Evolutionary conservation across 2,329 filamentous ascomycete genomes (phyloP), one percentile per base, ranked within the genome.

Genomic region (Colletotrichum sansevieriae): DNA sequence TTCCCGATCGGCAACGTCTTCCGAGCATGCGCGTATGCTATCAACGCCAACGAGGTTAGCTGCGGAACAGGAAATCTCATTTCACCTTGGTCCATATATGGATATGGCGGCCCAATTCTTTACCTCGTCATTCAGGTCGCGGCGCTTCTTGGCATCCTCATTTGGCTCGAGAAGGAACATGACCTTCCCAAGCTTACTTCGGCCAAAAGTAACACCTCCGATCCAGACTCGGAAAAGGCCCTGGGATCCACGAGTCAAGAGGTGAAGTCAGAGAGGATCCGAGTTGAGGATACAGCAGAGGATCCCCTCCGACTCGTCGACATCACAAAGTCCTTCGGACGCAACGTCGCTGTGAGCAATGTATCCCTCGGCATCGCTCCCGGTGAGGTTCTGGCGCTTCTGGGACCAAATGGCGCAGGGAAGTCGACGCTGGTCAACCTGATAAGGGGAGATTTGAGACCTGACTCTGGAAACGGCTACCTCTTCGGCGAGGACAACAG

Each of bases 381-480:
- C 55, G 87, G 90, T 33, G 89, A 94, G 76, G 89, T 93, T 1
- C 92, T 94, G 74, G 91, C 91, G 0, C 83, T 95, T 0, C 85
- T 95, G 0, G 92, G 92, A 0, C 91, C 92, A 0, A 94, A 94
- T 74, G 92, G 92, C 3, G 92, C 92, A 1, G 92, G 92, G 51
- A 94, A 95, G 75, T 90, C 87, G 1, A 93, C 91, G 0, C 91
- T 87, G 1, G 92, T 94, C 73, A 89, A 87, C 18, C 82, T 93
- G 60, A 91, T 94, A 70, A 85, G 91, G 68, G 91, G 91, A n/a
- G 91, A 94, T 71, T 84, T 91, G n/a, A 83, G 84, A 9, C 91
- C 91, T 0, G 85, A 83, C 18, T 83, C 81, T 4, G 90, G 91
- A 11, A 86, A 90, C 29, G 89, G 94, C n/a, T 86, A 90, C 43